A percentile compares a stretch with the other conserved stretches of the same genome.
phyloP scores from a whole-genome alignment of 371 early-diverging fungal species.

The Mucor indicus region DNA sequence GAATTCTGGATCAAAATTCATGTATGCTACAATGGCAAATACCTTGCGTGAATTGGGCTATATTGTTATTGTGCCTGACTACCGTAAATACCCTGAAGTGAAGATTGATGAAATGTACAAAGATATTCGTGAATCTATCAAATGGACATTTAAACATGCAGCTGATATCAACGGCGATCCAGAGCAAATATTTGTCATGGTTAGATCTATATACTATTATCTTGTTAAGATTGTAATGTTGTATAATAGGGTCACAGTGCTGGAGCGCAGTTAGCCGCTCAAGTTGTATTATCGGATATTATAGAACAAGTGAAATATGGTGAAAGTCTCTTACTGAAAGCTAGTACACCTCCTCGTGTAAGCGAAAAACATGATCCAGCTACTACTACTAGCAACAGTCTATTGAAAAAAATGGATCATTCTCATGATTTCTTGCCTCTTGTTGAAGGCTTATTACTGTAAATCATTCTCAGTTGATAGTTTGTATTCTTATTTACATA shows the following conservation, averaged over 20 bases:
- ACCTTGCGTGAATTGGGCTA: conserved; percentile 65
- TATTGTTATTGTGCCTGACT: conserved; percentile 73
- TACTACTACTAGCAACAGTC: too few relatives aligned
- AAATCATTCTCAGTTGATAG: conserved; percentile 9
- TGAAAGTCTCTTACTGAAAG: conserved; percentile 3
- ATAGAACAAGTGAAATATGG: conserved; percentile 27
- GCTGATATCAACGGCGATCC: conserved; percentile 48
- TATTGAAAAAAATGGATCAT: not conserved
- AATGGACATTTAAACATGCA: conserved; percentile 59
- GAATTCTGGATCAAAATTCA: conserved; percentile 57
- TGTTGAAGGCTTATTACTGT: conserved; percentile 56
- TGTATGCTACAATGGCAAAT: conserved; percentile 65
- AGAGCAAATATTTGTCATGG: conserved; percentile 59
- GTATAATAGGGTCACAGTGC: conserved; percentile 59
- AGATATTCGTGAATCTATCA: conserved; percentile 60
- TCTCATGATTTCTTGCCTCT: conserved; percentile 40
- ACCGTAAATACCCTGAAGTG: conserved; percentile 66
- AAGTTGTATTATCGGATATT: conserved; percentile 38
- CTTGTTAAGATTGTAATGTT: not conserved
- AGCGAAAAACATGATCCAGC: conserved; percentile 22
- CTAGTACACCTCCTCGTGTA: conserved; percentile 2
- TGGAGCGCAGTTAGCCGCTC: conserved; percentile 48
- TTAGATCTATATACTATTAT: conserved; percentile 11
- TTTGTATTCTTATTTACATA: too few relatives aligned
- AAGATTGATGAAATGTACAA: conserved; percentile 56